phyloP scores from a whole-genome alignment of 768 basidiomycete genomes.

The Russula virescens region DNA sequence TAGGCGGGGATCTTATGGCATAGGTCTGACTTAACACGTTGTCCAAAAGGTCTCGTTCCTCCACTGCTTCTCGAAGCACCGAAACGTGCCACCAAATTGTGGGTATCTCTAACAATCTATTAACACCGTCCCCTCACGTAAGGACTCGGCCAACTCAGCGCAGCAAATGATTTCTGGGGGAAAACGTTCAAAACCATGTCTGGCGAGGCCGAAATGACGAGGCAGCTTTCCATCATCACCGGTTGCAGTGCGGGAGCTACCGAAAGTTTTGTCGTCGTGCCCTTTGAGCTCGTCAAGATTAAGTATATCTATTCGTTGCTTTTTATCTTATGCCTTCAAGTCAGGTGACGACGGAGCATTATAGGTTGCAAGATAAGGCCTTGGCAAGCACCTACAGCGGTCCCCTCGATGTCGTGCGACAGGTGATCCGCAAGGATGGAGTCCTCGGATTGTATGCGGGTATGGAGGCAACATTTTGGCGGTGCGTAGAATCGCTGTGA shows the following conservation, averaged over 20 bases:
- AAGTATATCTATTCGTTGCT: constrained; percentile 39
- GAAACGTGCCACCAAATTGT: constrained; percentile 97
- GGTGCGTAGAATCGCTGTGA: constrained; percentile 39
- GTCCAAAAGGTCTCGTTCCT: constrained; percentile 71
- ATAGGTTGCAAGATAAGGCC: constrained; percentile 84
- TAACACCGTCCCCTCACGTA: constrained; percentile 12
- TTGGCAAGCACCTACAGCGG: constrained; percentile 71
- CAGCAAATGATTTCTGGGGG: constrained; percentile 95
- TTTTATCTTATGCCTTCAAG: background rate
- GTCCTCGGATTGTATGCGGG: constrained; percentile 84
- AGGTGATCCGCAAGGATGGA: constrained; percentile 73
- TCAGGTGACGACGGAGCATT: background rate
- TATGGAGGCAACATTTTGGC: constrained; percentile 98
- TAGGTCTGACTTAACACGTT: background rate
- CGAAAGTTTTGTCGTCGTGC: constrained; percentile 92
- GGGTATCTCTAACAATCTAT: constrained; percentile 27
- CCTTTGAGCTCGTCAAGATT: constrained; percentile 94
- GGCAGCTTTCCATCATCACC: constrained; percentile 79
- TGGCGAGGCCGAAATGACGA: constrained; percentile 83
- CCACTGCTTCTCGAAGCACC: constrained; percentile 95
- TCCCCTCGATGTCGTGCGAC: constrained; percentile 84
- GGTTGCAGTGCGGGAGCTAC: constrained; percentile 95
- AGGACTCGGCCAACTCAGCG: constrained; percentile 29
- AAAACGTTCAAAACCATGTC: constrained; percentile 57
- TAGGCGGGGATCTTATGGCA: constrained; percentile 27